Percentiles rank a stretch among this genome's conserved stretches.
Conservation (phyloP, 2,329 filamentous ascomycete genomes). For the Trichoderma sp. region DNA sequence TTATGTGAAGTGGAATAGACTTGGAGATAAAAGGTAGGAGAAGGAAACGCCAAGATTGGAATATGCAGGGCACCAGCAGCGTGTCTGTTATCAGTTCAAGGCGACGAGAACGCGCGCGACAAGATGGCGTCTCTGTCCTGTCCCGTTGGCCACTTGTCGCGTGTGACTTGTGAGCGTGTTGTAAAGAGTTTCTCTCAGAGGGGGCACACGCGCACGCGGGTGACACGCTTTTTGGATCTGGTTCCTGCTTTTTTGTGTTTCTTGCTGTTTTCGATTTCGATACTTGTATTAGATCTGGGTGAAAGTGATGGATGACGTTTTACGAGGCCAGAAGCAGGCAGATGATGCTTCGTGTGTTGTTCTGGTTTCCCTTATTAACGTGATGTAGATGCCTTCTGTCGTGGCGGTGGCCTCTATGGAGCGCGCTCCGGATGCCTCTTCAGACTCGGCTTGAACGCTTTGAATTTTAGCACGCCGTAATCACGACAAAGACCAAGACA, state of each 20-base stretch:
- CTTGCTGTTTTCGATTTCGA: background rate
- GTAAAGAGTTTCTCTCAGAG: background rate
- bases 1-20: too few relatives aligned
- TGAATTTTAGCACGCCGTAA: background rate
- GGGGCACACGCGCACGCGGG: constrained; percentile 21
- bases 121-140: background rate
- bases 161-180: constrained; percentile 16
- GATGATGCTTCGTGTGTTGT: background rate
- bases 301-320: too few relatives aligned
- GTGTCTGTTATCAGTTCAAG: too few relatives aligned
- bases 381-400: too few relatives aligned
- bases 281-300: background rate
- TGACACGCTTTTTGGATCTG: constrained; percentile 3
- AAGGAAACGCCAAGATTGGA: too few relatives aligned
- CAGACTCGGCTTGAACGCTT: background rate
- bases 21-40: too few relatives aligned
- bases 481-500: too few relatives aligned
- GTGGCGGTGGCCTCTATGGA: background rate
- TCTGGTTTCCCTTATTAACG: background rate
- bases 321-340: too few relatives aligned
- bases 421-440: constrained; percentile 11
- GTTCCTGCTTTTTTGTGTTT: background rate
- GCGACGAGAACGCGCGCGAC: background rate
- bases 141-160: background rate
- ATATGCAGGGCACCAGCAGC: too few relatives aligned